Evolutionary conservation across 805 yeast genomes (phyloP), one percentile per base, ranked within the genome.

Genomic region (Metschnikowia chrysomelidarum): DNA sequence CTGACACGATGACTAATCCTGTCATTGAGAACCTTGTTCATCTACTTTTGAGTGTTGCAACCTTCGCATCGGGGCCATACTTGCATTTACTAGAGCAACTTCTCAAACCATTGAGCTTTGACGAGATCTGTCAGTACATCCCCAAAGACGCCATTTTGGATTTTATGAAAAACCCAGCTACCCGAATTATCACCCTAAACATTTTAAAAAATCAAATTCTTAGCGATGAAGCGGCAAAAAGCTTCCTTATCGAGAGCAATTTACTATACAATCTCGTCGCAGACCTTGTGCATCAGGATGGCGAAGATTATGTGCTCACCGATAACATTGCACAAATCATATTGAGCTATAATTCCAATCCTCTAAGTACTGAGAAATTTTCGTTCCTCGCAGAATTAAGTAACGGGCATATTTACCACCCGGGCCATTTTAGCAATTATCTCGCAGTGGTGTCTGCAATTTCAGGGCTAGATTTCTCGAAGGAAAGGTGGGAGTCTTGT

Each of bases 11-110:
- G 11, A 32, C 33, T 19, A 36, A 25, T 19, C 45, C 47, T 20
- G 40, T 41, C 25, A 22, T 45, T 29, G 27, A 31, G 16, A 28
- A 27, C 18, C 28, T 42, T 25, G 39, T 45, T 19, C 39, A 12
- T 19, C 38, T 43, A 4, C 43, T 44, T 19, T 24, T 35, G 11
- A 29, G 36, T 2, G 35, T 44, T 4, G n/a, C 27, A 17, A 12
- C 25, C n/a, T 11, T 16, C 3, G 25, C 40, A 5, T 30, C 42
- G 1, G 11, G 10, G 10, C 23, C 21, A 11, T 45, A 40, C 18
- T 22, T 22, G 12, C 30, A 26, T 9, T 22, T 43, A 8, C 37
- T 45, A 3, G 27, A 24, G 24, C 27, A 34, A 4, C 18, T 43
- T 11, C 27, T 45, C 14, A 19, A 18, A 8, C 39, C 36, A 7